Percentiles rank a stretch among this genome's conserved stretches.
These are phyloP conservation scores for Coemansia sp. DNA, from an alignment of 192 early-diverging fungal genomes.

Conservation along the genomic window DNA sequence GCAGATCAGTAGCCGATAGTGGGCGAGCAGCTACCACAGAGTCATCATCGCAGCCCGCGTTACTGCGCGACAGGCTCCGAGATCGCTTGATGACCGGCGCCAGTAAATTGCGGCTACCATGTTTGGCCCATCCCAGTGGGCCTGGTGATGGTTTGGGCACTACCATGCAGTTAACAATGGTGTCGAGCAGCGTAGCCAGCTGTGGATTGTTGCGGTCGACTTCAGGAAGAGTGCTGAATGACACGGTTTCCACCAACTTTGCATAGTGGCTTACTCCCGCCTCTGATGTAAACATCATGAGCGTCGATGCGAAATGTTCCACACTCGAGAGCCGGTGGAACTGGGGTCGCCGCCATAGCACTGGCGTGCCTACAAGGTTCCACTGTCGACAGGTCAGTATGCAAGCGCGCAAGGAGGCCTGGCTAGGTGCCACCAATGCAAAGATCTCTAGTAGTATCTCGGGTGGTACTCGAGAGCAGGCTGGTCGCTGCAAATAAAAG, in stretches of 20 bases:
- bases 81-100: constrained; percentile 30
- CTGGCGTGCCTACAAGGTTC: constrained; percentile 52
- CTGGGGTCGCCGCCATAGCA: constrained; percentile 58
- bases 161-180: constrained; percentile 44
- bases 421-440: constrained; percentile 17
- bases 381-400: constrained; percentile 55
- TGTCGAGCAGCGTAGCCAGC: constrained; percentile 43
- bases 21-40: constrained; percentile 11
- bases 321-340: constrained; percentile 49
- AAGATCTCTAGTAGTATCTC: constrained; percentile 49
- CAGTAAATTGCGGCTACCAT: background rate
- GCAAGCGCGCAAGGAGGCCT: constrained; percentile 47
- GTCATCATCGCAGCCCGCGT: background rate
- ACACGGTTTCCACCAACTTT: constrained; percentile 39
- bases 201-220: constrained; percentile 49
- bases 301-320: constrained; percentile 37
- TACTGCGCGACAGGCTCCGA: constrained; percentile 39
- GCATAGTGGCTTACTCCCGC: constrained; percentile 26
- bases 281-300: constrained; percentile 12
- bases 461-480: constrained; percentile 40
- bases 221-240: constrained; percentile 48
- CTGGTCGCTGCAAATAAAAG: background rate
- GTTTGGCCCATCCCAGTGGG: background rate
- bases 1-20: constrained; percentile 35
- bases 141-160: background rate